Evolutionary conservation across 305 asterid genomes (phyloP).

Genomic region (Fraxinus platypoda): DNA sequence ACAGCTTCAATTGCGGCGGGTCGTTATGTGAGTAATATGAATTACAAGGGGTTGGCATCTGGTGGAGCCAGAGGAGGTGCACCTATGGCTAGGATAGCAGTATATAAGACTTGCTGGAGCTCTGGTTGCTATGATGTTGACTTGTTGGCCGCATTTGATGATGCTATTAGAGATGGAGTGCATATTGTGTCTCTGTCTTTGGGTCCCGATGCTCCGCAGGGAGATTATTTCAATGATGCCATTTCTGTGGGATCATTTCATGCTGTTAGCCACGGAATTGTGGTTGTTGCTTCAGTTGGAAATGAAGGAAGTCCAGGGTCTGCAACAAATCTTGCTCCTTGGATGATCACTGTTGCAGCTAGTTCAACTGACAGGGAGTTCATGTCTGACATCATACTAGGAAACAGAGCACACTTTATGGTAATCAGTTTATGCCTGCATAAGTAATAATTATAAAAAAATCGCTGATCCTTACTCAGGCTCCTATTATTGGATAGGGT

Average conservation of each 20-base stretch:
- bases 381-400: constrained; percentile 64
- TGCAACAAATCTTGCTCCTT: constrained; percentile 84
- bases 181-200: constrained; percentile 71
- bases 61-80: constrained; percentile 97
- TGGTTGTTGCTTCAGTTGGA: constrained; percentile 86
- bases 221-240: constrained; percentile 78
- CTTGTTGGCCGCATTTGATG: constrained; percentile 91
- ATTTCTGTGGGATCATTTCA: constrained; percentile 86
- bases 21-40: constrained; percentile 65
- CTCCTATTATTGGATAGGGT: constrained; percentile 45
- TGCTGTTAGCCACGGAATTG: constrained; percentile 73
- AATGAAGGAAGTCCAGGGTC: constrained; percentile 66
- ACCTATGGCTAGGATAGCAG: constrained; percentile 88
- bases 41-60: constrained; percentile 73
- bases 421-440: constrained; percentile 28
- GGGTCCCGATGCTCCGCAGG: constrained; percentile 76
- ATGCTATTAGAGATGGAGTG: constrained; percentile 87
- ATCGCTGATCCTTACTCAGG: constrained; percentile 12
- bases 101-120: constrained; percentile 85
- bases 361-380: constrained; percentile 78
- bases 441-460: background rate
- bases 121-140: constrained; percentile 89
- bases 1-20: constrained; percentile 98
- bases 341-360: constrained; percentile 92
- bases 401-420: constrained; percentile 60